Evolutionary conservation across 2,329 filamentous ascomycete species (phyloP).

Genomic region (Claviceps sp.): DNA sequence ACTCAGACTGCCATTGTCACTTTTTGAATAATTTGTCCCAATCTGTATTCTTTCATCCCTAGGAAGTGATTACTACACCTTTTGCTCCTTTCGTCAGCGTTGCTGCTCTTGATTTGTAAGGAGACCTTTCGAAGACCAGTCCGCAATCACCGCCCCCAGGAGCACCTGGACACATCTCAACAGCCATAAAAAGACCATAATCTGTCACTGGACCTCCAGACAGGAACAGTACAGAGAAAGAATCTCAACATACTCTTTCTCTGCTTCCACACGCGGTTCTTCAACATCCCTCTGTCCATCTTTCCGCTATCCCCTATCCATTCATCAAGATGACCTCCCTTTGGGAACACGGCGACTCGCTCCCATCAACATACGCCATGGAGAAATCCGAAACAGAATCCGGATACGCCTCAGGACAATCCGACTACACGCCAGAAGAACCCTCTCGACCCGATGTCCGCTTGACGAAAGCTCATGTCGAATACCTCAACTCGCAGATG

Average conservation of each 20-base stretch:
- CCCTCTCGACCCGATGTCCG: conserved; percentile 55
- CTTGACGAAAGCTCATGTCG: conserved; percentile 78
- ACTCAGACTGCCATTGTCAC: neutral
- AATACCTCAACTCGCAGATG: conserved; percentile 81
- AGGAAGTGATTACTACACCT: neutral
- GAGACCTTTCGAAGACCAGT: neutral
- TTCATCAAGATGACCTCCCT: neutral
- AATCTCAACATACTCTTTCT: neutral
- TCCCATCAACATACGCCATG: conserved; percentile 23
- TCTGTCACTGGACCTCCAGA: neutral
- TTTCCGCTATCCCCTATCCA: neutral
- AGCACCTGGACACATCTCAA: neutral
- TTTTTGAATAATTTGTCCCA: neutral
- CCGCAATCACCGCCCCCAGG: neutral
- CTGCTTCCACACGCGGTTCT: too few relatives aligned
- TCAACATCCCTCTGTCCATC: neutral
- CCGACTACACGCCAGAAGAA: conserved; percentile 24
- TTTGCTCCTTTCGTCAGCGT: neutral
- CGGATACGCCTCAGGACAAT: conserved; percentile 58
- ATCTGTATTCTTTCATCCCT: neutral
- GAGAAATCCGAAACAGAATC: conserved; percentile 52
- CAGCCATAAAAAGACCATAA: neutral
- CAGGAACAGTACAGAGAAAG: neutral
- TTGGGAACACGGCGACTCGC: conserved; percentile 26
- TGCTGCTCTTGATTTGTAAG: neutral